Evolutionary conservation across 441 rosid species (phyloP), one percentile per base, ranked within the genome.

Genomic region (Erysimum pusillum): DNA sequence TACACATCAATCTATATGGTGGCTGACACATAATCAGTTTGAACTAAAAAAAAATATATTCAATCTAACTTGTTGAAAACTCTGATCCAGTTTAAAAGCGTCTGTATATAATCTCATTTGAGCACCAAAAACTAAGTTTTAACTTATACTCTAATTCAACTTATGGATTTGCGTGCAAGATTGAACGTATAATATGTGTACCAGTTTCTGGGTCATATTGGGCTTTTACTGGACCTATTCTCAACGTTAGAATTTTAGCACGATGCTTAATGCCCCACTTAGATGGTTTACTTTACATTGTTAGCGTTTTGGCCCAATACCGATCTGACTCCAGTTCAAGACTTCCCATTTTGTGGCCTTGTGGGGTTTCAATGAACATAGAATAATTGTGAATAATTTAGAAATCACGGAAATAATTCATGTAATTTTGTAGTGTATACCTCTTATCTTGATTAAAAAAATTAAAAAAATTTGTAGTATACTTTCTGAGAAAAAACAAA

Each of bases 341-440:
- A n/a, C 18, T 46, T 46, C 20, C 52, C 22, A 15, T 46, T 46
- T 17, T 15, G 28, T 39, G n/a, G n/a, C n/a, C n/a, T n/a, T n/a
- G n/a, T n/a, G n/a, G n/a, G n/a, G n/a, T n/a, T n/a, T n/a, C n/a
- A n/a, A 51, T 25, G 8, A 53, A 25, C 32, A 53, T 35, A 35
- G 38, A 35, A 44, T 42, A 14, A 41, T 4, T 11, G 45, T 18
- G 28, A 9, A 12, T 18, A 49, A 18, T 22, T 52, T 52, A 2
- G 14, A 52, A 52, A 20, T 20, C 57, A 51, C 61, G 60, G 75
- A 61, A 71, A 31, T 31, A 45, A 28, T 71, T 46, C 22, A 25
- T 51, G 39, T 48, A 45, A 62, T 51, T 22, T 25, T 71, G 13
- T 36, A 71, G 28, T 25, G 60, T 44, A 12, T 57, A 25, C 57